Conservation (phyloP, 2,329 filamentous ascomycete species). For the Orbilia oligospora region DNA sequence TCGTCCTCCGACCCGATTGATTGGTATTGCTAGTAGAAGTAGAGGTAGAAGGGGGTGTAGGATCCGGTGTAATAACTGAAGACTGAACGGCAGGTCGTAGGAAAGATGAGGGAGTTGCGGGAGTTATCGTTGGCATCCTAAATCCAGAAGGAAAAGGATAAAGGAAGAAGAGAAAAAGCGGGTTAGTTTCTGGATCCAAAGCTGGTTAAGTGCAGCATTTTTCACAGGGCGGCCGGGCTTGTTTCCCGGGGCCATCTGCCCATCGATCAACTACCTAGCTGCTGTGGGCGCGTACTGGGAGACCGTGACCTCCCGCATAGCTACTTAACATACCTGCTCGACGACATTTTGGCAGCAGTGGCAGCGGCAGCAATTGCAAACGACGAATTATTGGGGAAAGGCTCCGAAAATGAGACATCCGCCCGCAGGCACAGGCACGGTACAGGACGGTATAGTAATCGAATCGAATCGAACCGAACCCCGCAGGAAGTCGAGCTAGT, state of each 20-base stretch:
- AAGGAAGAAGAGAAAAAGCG: slow-evolving; percentile 9
- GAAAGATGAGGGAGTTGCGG: slow-evolving; percentile 61
- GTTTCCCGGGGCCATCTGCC: slow-evolving; percentile 14
- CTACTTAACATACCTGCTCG: slow-evolving; percentile 31
- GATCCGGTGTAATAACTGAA: slow-evolving; percentile 33
- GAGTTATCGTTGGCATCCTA: slow-evolving; percentile 58
- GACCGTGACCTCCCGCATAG: slow-evolving; percentile 1
- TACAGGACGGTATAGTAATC: background rate
- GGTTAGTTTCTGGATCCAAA: slow-evolving; percentile 32
- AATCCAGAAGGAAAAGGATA: slow-evolving; percentile 2
- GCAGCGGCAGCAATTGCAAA: slow-evolving; percentile 4
- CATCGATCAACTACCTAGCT: background rate
- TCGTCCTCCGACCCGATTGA: slow-evolving; percentile 32
- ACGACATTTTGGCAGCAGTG: slow-evolving; percentile 35
- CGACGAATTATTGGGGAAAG: slow-evolving; percentile 22
- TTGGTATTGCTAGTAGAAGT: background rate
- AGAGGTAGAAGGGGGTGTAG: slow-evolving; percentile 30
- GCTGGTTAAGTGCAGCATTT: slow-evolving; percentile 18
- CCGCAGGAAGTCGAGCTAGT: slow-evolving; percentile 11
- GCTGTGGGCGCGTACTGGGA: background rate
- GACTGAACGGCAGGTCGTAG: slow-evolving; percentile 45
- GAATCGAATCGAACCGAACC: slow-evolving; percentile 7
- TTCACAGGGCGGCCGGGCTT: background rate
- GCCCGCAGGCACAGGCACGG: slow-evolving; percentile 6
- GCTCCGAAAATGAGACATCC: slow-evolving; percentile 35